Base-by-base conservation (phyloP, 2,329 filamentous ascomycete species). In the Paradendryphiella salina region DNA sequence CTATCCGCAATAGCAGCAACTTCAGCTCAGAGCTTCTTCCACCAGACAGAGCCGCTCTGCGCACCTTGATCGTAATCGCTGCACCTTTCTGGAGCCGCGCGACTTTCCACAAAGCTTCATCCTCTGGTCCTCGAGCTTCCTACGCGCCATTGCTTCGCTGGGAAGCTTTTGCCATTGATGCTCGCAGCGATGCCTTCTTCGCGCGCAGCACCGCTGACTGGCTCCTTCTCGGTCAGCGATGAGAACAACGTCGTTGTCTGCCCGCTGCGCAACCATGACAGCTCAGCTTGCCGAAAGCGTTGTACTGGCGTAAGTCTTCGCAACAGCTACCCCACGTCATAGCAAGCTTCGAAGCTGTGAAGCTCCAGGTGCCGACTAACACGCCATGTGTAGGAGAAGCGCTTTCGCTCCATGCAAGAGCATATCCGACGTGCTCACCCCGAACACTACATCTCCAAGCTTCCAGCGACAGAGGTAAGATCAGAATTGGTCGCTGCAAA, bases 401-500 rank as follows among this genome's bases (percentile, higher is more conserved):
- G 90, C 64, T 99, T 92, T 79, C 91, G 94, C 75, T 97, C 93
- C 58, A 97, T 99, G 90, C 94, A 97, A 77, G 94, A 99, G 82
- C 94, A 99, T 72, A 97, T 99, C 69, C 90, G 94, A 67, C 87
- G 94, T 75, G 93, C 94, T 63, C 94, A 99, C 74, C 93, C 93
- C 55, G 91, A 96, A 74, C 88, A 96, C 75, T 97, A 97, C 78
- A 96, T 99, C 66, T 87, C 94, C 41, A 96, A 97, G 83, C 88
- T 97, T 65, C 93, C 94, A 62, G 94, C 94, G 40, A 99, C 93
- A 64, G 93, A 96, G 76, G 61, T 55, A 48, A 26, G 52, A 11
- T 13, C 20, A 15, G n/a, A n/a, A n/a, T n/a, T n/a, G n/a, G 10
- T 3, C 20, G 13, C 7, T n/a, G 28, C 11, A n/a, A 23, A 28